A percentile compares a stretch with the other conserved stretches of the same genome.
These are phyloP conservation scores for Aspergillus panamensis DNA, from an alignment of 495 filamentous ascomycete species.

Conservation along the genomic window DNA sequence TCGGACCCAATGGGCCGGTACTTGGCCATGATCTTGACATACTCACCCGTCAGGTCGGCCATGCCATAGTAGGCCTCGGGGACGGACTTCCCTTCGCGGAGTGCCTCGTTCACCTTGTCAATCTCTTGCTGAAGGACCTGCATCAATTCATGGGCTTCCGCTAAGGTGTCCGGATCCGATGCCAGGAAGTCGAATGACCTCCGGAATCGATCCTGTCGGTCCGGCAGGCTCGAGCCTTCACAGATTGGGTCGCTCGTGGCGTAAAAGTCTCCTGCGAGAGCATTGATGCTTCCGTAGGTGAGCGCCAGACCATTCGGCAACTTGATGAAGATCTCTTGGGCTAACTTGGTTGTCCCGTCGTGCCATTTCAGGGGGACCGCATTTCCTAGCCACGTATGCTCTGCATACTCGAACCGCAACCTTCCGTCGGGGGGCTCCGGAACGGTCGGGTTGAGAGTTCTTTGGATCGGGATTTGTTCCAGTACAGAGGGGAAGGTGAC, in stretches of 20 bases:
- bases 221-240: not conserved
- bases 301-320: slow-evolving; percentile 16
- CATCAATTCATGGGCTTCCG: too few relatives aligned
- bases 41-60: not conserved
- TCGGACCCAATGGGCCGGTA: too few relatives aligned
- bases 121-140: too few relatives aligned
- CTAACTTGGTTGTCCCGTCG: not conserved
- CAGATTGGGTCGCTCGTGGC: slow-evolving; percentile 17
- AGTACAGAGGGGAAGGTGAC: too few relatives aligned
- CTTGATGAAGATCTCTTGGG: not conserved
- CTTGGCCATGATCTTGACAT: not conserved
- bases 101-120: too few relatives aligned
- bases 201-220: not conserved
- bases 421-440: too few relatives aligned
- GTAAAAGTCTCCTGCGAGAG: slow-evolving; percentile 22
- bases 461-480: too few relatives aligned
- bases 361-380: not conserved
- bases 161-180: too few relatives aligned
- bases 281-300: slow-evolving; percentile 24
- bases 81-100: too few relatives aligned
- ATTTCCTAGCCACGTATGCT: slow-evolving; percentile 5
- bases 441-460: too few relatives aligned
- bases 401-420: too few relatives aligned
- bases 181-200: not conserved
- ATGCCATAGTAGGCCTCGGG: not conserved